Base-by-base conservation (phyloP, 805 yeast species). In the Pichia cabralensis region DNA sequence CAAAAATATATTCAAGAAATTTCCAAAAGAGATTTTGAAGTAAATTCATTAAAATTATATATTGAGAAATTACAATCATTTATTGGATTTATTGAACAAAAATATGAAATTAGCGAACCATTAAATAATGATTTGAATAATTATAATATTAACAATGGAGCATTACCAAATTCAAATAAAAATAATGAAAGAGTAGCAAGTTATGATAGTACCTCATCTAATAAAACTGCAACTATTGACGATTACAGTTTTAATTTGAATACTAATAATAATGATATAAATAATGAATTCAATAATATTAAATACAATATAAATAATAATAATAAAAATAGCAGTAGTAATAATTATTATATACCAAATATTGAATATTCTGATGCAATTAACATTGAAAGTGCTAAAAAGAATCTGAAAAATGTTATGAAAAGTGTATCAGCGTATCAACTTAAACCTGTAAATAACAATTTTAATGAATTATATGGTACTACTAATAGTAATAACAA, bases 51-150 rank as follows among this genome's bases (percentile, higher is more conserved):
- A 40, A 64, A 66, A 42, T 50, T 71, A 35, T 76, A 72, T 46
- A 71, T 71, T 48, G 79, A 72, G 36, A 71, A 72, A 46, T 56
- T 72, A 24, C 58, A 69, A 36, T 69, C 76, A 24, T 72, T 70
- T 46, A 72, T 72, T 49, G 77, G 77, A 8, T 72, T 70, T 41
- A 66, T 71, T 40, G 54, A 70, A 31, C 78, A 71, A 45, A 77
- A 72, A 45, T 10, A 27, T 3, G 66, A 69, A 39, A 65, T 29
- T 11, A 26, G 34, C 8, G 37, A 38, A 14, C n/a, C n/a, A n/a
- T n/a, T n/a, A n/a, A n/a, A n/a, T n/a, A n/a, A n/a, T n/a, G n/a
- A n/a, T n/a, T n/a, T n/a, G n/a, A n/a, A n/a, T n/a, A n/a, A n/a
- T n/a, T n/a, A n/a, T n/a, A n/a, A n/a, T n/a, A n/a, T n/a, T n/a